These are phyloP conservation scores for Penicillium canescens DNA, from an alignment of 495 filamentous ascomycete genomes.

Conservation along the genomic window DNA sequence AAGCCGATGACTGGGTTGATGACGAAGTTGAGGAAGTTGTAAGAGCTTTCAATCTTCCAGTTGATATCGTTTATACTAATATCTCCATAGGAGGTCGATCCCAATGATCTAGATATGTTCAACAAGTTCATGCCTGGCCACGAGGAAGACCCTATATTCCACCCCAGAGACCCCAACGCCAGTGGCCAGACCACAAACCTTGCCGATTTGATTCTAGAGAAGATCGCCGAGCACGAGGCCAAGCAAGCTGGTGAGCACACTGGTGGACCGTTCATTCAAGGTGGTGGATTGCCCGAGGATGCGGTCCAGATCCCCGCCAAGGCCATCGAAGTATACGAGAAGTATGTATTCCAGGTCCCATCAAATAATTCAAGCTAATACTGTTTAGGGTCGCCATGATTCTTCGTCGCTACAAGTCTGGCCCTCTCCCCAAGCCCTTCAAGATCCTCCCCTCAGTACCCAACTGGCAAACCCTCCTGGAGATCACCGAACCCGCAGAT, in stretches of 20 bases:
- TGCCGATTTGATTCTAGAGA: constrained; percentile 87
- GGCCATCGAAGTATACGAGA: constrained; percentile 89
- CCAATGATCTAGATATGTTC: constrained; percentile 86
- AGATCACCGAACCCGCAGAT: constrained; percentile 74
- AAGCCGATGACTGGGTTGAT: constrained; percentile 57
- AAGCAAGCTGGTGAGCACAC: constrained; percentile 45
- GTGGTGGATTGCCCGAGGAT: constrained; percentile 62
- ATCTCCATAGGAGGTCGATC: constrained; percentile 68
- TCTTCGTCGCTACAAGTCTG: constrained; percentile 89
- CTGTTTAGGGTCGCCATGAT: constrained; percentile 75
- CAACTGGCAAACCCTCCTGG: constrained; percentile 57
- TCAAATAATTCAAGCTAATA: constrained; percentile 13
- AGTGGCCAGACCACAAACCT: constrained; percentile 70
- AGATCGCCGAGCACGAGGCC: constrained; percentile 91
- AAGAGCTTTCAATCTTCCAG: constrained; percentile 11
- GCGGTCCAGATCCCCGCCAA: constrained; percentile 87
- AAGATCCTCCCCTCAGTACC: constrained; percentile 92
- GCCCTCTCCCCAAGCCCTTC: constrained; percentile 93
- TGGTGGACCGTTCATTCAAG: constrained; percentile 40
- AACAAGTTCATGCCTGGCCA: constrained; percentile 76
- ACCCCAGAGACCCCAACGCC: constrained; percentile 44
- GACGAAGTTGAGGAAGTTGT: constrained; percentile 77
- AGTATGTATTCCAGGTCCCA: constrained; percentile 51
- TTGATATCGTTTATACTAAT: constrained; percentile 13
- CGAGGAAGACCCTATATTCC: constrained; percentile 51